These are phyloP conservation scores for Vitis hybrid DNA, from an alignment of 177 flowering plant species.

Conservation along the genomic window DNA sequence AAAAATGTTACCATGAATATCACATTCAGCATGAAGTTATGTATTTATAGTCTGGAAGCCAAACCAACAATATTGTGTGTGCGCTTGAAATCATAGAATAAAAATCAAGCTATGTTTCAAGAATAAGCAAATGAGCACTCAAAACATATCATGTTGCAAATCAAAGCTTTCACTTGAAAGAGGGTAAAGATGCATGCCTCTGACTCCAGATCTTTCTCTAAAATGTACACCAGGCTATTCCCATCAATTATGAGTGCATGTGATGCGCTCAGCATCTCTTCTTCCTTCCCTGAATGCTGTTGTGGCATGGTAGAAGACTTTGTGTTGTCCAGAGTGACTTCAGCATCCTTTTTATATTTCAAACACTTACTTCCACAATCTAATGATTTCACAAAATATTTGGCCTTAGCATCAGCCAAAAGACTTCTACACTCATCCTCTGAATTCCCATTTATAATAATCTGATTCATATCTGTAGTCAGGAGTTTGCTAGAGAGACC, in stretches of 20 bases:
- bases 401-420: constrained; percentile 62
- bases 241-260: constrained; percentile 88
- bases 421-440: constrained; percentile 77
- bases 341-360: constrained; percentile 33
- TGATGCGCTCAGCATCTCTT: constrained; percentile 24
- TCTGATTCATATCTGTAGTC: constrained; percentile 73
- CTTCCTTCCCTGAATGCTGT: constrained; percentile 30
- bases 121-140: neutral
- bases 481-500: constrained; percentile 87
- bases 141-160: constrained; percentile 5
- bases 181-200: constrained; percentile 48
- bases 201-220: constrained; percentile 82
- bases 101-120: neutral
- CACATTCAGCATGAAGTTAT: no score
- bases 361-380: constrained; percentile 21
- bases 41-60: neutral
- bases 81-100: neutral
- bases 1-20: neutral
- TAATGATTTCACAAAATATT: constrained; percentile 51
- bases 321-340: constrained; percentile 32
- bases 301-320: constrained; percentile 23
- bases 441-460: constrained; percentile 76
- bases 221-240: constrained; percentile 83
- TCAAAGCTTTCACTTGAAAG: neutral
- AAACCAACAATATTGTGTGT: neutral